Evolutionary conservation across 768 basidiomycete species (phyloP).

Genomic region (Mycena sanguinolenta): DNA sequence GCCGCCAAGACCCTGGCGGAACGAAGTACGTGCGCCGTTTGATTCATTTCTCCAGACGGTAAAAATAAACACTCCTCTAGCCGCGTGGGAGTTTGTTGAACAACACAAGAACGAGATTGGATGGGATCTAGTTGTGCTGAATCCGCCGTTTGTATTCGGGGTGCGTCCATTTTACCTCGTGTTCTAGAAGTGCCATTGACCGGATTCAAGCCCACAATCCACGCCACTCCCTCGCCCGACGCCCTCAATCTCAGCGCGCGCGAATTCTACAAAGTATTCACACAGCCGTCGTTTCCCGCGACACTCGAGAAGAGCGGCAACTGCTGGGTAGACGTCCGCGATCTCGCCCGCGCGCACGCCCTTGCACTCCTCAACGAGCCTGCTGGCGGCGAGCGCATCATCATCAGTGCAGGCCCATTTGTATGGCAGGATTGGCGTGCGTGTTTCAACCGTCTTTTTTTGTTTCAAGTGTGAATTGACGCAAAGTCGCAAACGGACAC

Average conservation of each 20-base stretch:
- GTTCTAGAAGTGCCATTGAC: too few relatives aligned
- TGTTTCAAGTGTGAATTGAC: too few relatives aligned
- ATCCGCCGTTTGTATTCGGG: slow-evolving; percentile 63
- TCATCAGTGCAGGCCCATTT: slow-evolving; percentile 52
- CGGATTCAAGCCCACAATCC: slow-evolving; percentile 55
- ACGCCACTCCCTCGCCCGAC: slow-evolving; percentile 49
- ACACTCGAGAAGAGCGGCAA: slow-evolving; percentile 7
- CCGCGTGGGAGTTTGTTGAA: slow-evolving; percentile 55
- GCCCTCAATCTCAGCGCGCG: slow-evolving; percentile 53
- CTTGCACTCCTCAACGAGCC: slow-evolving; percentile 36
- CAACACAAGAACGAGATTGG: slow-evolving; percentile 52
- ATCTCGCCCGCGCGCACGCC: slow-evolving; percentile 25
- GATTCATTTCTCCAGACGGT: too few relatives aligned
- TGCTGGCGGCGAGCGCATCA: slow-evolving; percentile 68
- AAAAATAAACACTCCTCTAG: slow-evolving; percentile 41
- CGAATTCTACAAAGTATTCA: slow-evolving; percentile 38
- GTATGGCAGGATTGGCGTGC: slow-evolving; percentile 35
- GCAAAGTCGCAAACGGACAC: too few relatives aligned
- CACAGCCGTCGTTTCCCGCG: not conserved
- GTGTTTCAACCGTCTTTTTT: slow-evolving; percentile 6
- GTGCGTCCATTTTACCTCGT: slow-evolving; percentile 34
- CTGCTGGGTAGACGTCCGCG: slow-evolving; percentile 30
- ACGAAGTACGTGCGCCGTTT: slow-evolving; percentile 48
- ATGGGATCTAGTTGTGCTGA: slow-evolving; percentile 68
- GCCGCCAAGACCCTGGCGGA: slow-evolving; percentile 75